Percentiles rank a stretch among this genome's conserved stretches.
These are phyloP conservation scores for Tetrahymena elliotti DNA, from an alignment of 73 alveolate genomes.

Conservation along the genomic window DNA sequence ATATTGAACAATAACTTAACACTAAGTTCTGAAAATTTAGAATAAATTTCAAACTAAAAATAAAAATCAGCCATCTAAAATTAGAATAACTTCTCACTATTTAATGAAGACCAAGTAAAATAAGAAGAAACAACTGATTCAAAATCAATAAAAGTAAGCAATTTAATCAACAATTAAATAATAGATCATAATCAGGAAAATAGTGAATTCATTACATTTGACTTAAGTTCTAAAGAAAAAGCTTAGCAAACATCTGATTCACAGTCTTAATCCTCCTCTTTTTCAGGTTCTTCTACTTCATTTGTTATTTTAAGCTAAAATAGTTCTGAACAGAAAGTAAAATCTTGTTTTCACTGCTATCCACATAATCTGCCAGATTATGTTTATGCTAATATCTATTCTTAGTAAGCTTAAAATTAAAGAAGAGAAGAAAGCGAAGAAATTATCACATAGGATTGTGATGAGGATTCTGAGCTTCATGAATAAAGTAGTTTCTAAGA, in stretches of 20 bases:
- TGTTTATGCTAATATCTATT: not conserved
- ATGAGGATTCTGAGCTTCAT: not conserved
- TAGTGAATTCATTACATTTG: not conserved
- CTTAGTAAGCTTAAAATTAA: not conserved
- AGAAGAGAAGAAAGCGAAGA: not conserved
- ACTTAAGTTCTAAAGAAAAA: not conserved
- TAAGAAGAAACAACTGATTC: not conserved
- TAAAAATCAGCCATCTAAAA: not conserved
- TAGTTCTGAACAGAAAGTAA: not conserved
- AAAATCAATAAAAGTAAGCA: not conserved
- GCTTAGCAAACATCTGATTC: not conserved
- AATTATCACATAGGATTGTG: not conserved
- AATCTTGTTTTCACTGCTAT: not conserved
- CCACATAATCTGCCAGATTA: not conserved
- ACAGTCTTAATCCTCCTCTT: not conserved
- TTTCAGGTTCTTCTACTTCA: not conserved
- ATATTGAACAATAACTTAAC: not conserved
- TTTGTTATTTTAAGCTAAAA: not conserved
- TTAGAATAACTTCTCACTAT: not conserved
- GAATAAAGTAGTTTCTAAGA: not conserved
- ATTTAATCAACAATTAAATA: not conserved
- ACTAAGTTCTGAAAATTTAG: not conserved
- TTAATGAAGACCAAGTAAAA: not conserved
- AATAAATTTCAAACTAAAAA: too few species aligned
- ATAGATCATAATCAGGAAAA: not conserved